Base-by-base conservation (phyloP, 1,139 yeast species). In the Wickerhamomyces sp. region DNA sequence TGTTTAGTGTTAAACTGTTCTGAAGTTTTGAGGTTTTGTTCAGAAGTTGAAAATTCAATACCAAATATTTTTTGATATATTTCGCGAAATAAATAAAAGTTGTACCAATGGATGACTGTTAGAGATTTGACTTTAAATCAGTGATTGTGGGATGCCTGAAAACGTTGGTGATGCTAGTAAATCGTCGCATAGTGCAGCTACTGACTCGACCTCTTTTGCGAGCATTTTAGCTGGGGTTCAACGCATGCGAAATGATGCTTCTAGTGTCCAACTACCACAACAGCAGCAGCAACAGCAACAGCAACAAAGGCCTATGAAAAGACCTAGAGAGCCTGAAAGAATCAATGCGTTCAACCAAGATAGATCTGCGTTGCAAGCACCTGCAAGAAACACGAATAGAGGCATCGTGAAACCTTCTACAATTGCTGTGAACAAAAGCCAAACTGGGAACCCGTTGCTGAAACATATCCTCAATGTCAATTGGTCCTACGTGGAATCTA, bases 211-310 rank as follows among this genome's bases (percentile, higher is more conserved):
- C 2, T 80, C 87, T 1, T 80, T 79, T 57, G 75, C 79, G 34
- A 76, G 82, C 52, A 76, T 81, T 29, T 56, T 80, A 34, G 85
- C 79, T 2, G 83, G 82, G 16, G 84, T 78, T 2, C 66, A 73
- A 53, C 69, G 71, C 37, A 68, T 79, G 63, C 59, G 54, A 10
- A 43, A 34, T 6, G 39, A 39, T 6, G 37, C 25, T 1, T 17
- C 31, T n/a, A 8, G 5, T 21, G 24, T 26, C 3, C 26, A 20
- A 7, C 20, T 13, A 15, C 6, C 19, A 13, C 41, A 33, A 14
- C 24, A 20, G 15, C 33, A 21, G 9, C 14, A n/a, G 15, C 13
- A 14, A 27, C 40, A 10, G 19, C 35, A 9, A 12, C n/a, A 16
- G 5, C 35, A 10, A 8, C 33, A 28, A n/a, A n/a, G n/a, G n/a